phyloP scores from a whole-genome alignment of 2,329 filamentous ascomycete genomes.

The Aureobasidium mangrovei region DNA sequence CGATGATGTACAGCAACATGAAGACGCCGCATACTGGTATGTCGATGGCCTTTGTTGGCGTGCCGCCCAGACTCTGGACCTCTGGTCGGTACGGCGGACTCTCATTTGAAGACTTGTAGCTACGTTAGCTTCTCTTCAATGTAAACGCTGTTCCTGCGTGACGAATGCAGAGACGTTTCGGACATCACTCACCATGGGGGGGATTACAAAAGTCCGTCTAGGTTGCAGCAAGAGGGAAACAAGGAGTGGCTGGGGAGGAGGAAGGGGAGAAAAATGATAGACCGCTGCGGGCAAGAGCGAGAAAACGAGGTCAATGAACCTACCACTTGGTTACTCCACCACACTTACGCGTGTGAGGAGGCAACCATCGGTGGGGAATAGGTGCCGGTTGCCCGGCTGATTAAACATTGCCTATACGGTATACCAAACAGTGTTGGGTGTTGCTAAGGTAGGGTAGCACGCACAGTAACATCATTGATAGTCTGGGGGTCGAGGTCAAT shows the following conservation, averaged over 20 bases:
- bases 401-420: neutral
- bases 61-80: conserved; percentile 47
- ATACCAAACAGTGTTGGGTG: neutral
- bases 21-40: conserved; percentile 57
- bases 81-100: conserved; percentile 15
- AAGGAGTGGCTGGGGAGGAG: conserved; percentile 4
- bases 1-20: conserved; percentile 47
- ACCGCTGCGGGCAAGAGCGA: neutral
- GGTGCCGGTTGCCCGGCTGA: conserved; percentile 4
- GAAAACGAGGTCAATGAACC: neutral
- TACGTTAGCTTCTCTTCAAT: neutral
- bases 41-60: conserved; percentile 51
- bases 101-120: neutral
- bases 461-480: conserved; percentile 4
- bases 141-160: neutral
- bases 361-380: neutral
- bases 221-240: neutral
- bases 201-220: neutral
- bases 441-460: neutral
- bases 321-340: neutral
- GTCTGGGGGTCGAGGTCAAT: neutral
- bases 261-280: neutral
- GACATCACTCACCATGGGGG: conserved; percentile 4
- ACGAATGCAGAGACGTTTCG: neutral
- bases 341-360: conserved; percentile 1